phyloP scores from a whole-genome alignment of 495 filamentous ascomycete genomes.

The Talaromyces trachyspermus region DNA sequence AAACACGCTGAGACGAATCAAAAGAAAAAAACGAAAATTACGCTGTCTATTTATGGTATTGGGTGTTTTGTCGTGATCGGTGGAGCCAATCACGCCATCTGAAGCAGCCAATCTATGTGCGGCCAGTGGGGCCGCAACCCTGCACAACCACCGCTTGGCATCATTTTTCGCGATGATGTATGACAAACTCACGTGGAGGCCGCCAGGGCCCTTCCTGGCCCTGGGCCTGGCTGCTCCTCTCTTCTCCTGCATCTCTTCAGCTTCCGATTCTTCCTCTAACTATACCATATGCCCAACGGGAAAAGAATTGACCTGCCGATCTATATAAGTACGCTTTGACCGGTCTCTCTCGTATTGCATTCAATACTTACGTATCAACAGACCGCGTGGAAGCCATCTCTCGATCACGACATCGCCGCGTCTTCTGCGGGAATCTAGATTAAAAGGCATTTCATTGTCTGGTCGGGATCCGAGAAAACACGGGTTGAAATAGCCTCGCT shows the following conservation, averaged over 20 bases:
- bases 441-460: background rate
- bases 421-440: slow-evolving; percentile 1
- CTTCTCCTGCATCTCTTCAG: background rate
- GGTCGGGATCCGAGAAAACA: background rate
- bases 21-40: slow-evolving; percentile 1
- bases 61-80: no score
- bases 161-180: background rate
- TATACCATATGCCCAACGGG: no score
- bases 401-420: slow-evolving; percentile 6
- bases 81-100: slow-evolving; percentile 6
- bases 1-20: background rate
- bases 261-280: no score
- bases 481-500: slow-evolving; percentile 2
- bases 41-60: background rate
- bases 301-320: no score
- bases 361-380: no score
- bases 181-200: no score
- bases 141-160: no score
- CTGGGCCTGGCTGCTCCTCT: background rate
- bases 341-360: no score
- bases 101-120: background rate
- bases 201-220: no score
- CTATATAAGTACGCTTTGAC: no score
- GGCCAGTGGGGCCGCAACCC: no score
- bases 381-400: no score